Base-by-base conservation (phyloP, 2,329 filamentous ascomycete species). In the Zymoseptoria tritici region DNA sequence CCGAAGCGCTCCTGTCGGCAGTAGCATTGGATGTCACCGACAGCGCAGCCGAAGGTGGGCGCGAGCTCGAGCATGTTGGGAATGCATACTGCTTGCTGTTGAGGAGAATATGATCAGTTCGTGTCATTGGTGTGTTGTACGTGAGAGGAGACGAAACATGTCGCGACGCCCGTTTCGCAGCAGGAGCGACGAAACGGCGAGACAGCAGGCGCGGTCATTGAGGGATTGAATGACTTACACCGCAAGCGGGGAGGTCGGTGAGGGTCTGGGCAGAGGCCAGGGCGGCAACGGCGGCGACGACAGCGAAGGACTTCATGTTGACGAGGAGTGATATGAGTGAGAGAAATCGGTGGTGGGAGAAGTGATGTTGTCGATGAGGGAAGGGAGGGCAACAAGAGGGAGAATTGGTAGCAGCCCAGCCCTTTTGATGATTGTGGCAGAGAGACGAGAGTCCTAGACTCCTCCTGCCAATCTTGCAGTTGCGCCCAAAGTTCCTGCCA, bases 1-100 rank as follows among this genome's bases (percentile, higher is more conserved):
- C 72, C 72, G 63, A 75, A 76, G 61, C 71, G 62, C 49, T 65
- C 66, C 57, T 71, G 65, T 52, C 59, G 61, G 71, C 74, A 76
- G 65, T 72, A 71, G 70, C 74, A 76, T 24, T 60, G 62, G 21
- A 68, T 66, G 64, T 76, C 68, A 61, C 66, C 66, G 16, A 36
- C 52, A 26, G 31, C 24, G 67, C 74, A 76, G 58, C 69, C 68
- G 58, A 74, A 67, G 13, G 60, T 54, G 53, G 57, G 55, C 26
- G 71, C 72, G 50, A 71, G 66, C 46, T 57, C 60, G 57, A 72
- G 59, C 73, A 75, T 75, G 71, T 73, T 72, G 62, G 60, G 64
- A 62, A 75, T 68, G 64, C 73, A 75, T 29, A 52, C 60, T 31
- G 59, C 60, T 65, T n/a, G 57, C 9, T 36, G 49, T 29, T 13